phyloP scores from a whole-genome alignment of 78 protist species.

The Neovahlkampfia damariscottae region DNA sequence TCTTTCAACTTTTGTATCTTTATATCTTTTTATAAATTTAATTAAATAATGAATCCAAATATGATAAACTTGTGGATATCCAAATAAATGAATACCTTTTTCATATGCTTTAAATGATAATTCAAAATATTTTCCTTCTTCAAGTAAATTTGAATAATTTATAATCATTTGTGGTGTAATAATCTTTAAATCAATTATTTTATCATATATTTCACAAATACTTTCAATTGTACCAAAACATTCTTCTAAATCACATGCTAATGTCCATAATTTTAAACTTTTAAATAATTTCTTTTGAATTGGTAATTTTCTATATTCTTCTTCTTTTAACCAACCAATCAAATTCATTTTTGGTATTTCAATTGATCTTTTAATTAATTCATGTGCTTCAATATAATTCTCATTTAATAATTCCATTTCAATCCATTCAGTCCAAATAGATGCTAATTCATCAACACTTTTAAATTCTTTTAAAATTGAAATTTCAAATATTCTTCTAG shows the following conservation, averaged over 20 bases:
- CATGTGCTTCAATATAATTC: constrained; percentile 35
- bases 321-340: neutral
- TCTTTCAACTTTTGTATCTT: constrained; percentile 79
- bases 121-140: constrained; percentile 77
- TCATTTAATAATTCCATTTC: constrained; percentile 84
- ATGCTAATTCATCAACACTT: constrained; percentile 68
- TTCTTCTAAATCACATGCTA: constrained; percentile 91
- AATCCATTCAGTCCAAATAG: constrained; percentile 76
- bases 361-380: constrained; percentile 27
- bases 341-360: constrained; percentile 5
- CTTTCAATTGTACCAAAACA: constrained; percentile 62
- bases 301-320: neutral
- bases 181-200: constrained; percentile 61
- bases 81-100: constrained; percentile 65
- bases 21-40: constrained; percentile 81
- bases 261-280: constrained; percentile 73
- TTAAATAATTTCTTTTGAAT: constrained; percentile 66
- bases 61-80: constrained; percentile 69
- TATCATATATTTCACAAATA: constrained; percentile 51
- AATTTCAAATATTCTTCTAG: constrained; percentile 49
- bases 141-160: constrained; percentile 77
- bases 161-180: constrained; percentile 79
- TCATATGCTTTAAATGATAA: constrained; percentile 73
- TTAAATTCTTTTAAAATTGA: constrained; percentile 28
- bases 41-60: constrained; percentile 81